Evolutionary conservation across 1,139 yeast genomes (phyloP).

Genomic region (Yamadazyma dendronema): DNA sequence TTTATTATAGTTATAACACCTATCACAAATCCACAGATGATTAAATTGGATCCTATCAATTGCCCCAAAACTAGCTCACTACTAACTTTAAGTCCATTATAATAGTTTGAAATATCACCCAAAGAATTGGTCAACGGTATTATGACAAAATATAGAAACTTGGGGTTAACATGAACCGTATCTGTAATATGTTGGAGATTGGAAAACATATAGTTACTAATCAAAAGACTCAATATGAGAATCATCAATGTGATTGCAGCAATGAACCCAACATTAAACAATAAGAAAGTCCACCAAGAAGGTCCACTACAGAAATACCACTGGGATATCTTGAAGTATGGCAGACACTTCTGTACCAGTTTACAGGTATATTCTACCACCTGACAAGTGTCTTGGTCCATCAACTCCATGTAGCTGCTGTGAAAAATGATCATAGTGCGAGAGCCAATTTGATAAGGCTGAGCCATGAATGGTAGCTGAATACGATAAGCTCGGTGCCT

Average conservation of each 20-base stretch:
- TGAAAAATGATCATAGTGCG: background rate
- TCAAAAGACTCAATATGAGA: constrained; percentile 28
- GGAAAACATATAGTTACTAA: constrained; percentile 35
- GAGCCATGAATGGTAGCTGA: background rate
- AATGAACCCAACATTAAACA: constrained; percentile 11
- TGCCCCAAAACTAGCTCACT: constrained; percentile 42
- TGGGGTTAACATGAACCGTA: constrained; percentile 26
- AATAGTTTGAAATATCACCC: constrained; percentile 41
- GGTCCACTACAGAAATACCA: constrained; percentile 12
- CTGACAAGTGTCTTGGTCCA: constrained; percentile 4
- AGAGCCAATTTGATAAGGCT: background rate
- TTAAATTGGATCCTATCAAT: constrained; percentile 37
- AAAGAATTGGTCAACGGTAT: constrained; percentile 41
- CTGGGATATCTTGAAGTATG: constrained; percentile 11
- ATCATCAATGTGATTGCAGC: constrained; percentile 7
- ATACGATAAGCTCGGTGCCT: no score
- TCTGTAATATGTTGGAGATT: constrained; percentile 31
- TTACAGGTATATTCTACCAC: constrained; percentile 12
- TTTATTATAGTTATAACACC: constrained; percentile 32
- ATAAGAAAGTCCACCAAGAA: background rate
- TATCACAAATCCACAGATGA: constrained; percentile 36
- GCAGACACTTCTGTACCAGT: constrained; percentile 9
- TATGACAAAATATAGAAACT: constrained; percentile 34
- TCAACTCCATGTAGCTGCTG: background rate
- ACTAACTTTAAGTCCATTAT: constrained; percentile 28